Base-by-base conservation (phyloP, 2,329 filamentous ascomycete genomes). In the Fusarium clavum region DNA sequence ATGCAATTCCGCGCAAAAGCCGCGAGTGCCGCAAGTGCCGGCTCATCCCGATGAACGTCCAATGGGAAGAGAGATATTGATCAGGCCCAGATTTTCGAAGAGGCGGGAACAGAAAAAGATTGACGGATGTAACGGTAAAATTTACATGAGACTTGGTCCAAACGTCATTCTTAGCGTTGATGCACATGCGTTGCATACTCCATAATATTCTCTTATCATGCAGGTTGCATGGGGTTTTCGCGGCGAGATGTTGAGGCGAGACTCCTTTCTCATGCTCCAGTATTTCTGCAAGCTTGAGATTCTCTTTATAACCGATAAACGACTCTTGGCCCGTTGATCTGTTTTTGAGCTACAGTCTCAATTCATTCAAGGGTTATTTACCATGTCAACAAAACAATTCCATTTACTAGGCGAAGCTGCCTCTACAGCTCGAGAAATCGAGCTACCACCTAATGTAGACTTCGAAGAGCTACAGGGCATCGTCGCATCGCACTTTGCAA, bases 401-500 rank as follows among this genome's bases (percentile, higher is more conserved):
- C 41, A 29, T 7, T 12, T 64, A 1, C 4, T 58, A 2, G 51
- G 61, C 8, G 44, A 64, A 11, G 16, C 22, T 2, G 30, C 27
- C 1, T 41, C 51, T 2, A 34, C 49, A 0, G 59, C 61, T 2
- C 47, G 51, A 14, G 61, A 64, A 2, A 32, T 64, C 2, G 59
- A 64, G 0, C 30, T 64, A 0, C 44, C 51, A 0, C 10, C 51
- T 0, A 16, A 27, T 11, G 4, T 49, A 0, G 59, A 64, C 4
- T 64, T 57, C 7, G 51, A 64, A 3, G 61, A 58, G 25, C 30
- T 64, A 2, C 61, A 64, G 5, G 41, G 16, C 14, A 58, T 64
- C 12, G 38, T 64, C 22, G 61, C 61, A 13, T 64, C 61, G 0
- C 24, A 64, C 41, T 84, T 83, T 64, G 79, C 80, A 27, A 79